phyloP scores from a whole-genome alignment of 164 flowering plant species.

The Platanus orientalis region DNA sequence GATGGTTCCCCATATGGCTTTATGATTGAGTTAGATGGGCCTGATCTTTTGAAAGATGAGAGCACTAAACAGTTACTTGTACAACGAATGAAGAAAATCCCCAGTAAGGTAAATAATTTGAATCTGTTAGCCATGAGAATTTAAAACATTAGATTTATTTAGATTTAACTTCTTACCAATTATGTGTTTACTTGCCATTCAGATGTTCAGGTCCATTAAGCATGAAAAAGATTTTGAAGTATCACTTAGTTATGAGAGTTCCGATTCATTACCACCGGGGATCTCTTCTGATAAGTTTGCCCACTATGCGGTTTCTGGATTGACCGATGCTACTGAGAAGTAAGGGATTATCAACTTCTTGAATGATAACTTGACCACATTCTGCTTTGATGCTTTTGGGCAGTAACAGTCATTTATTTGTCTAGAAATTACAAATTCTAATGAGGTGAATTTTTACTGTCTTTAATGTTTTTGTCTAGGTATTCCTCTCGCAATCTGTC shows the following conservation, averaged over 20 bases:
- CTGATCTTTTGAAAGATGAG: conserved; percentile 63
- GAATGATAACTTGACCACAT: conserved; percentile 1
- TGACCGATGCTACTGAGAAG: conserved; percentile 80
- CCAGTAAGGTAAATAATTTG: conserved; percentile 69
- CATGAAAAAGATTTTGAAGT: conserved; percentile 89
- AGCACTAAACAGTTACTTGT: conserved; percentile 62
- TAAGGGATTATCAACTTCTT: conserved; percentile 31
- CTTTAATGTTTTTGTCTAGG: conserved; percentile 30
- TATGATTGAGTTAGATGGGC: conserved; percentile 66
- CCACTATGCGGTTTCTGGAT: conserved; percentile 72
- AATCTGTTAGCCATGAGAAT: neutral
- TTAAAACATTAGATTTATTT: neutral
- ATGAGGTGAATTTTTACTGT: neutral
- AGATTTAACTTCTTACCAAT: neutral
- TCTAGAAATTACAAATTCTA: neutral
- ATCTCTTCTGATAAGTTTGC: conserved; percentile 59
- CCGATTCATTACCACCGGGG: conserved; percentile 75
- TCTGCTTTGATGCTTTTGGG: neutral
- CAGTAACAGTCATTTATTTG: neutral
- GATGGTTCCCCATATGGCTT: conserved; percentile 95
- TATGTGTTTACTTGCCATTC: conserved; percentile 13
- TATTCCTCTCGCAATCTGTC: conserved; percentile 86
- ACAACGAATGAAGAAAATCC: conserved; percentile 84
- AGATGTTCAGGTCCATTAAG: conserved; percentile 83
- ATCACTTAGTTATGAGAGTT: conserved; percentile 71